Evolutionary conservation across 257 asterid species (phyloP), one percentile per base, ranked within the genome.

Genomic region (Gentiana straminea): DNA sequence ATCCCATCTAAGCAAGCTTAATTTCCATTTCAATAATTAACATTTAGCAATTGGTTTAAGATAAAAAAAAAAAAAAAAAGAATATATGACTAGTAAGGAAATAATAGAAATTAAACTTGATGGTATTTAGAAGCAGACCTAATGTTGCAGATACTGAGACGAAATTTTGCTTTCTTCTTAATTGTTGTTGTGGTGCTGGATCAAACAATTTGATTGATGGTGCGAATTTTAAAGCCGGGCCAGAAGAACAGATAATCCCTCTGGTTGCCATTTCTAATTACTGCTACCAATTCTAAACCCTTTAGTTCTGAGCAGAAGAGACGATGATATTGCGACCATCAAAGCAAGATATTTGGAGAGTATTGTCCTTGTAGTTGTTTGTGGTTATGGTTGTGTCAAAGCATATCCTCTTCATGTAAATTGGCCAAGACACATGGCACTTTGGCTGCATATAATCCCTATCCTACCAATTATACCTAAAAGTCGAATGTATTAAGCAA

Each of bases 81-180:
- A 36, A 55, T 38, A 48, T 48, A 3, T 2, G 32, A 13, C 2
- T 33, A 11, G 24, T 24, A 15, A 44, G 2, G 35, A n/a, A 50
- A 50, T 7, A 50, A 8, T 51, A 32, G 4, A 12, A n/a, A 8
- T 57, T 9, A n/a, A 41, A 39, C 11, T 8, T 41, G 39, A 6
- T 1, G 39, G 60, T 39, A 35, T n/a, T 39, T 3, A 12, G 10
- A 12, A 1, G 36, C 64, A 13, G 38, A 86, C 97, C 96, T 68
- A 84, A 75, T 74, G 73, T 82, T 36, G 96, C 94, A 60, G 81
- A 82, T 56, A 86, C 51, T 68, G 57, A 72, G 76, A 72, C 64
- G 24, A 43, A 61, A 63, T 35, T 77, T 35, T 8, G 55, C 64
- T 65, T 79, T 67, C 61, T 75, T 59, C 60, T 74, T 35, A 62